These are phyloP conservation scores for Rhizopogon vesiculosus DNA, from an alignment of 768 basidiomycete species.

Conservation along the genomic window DNA sequence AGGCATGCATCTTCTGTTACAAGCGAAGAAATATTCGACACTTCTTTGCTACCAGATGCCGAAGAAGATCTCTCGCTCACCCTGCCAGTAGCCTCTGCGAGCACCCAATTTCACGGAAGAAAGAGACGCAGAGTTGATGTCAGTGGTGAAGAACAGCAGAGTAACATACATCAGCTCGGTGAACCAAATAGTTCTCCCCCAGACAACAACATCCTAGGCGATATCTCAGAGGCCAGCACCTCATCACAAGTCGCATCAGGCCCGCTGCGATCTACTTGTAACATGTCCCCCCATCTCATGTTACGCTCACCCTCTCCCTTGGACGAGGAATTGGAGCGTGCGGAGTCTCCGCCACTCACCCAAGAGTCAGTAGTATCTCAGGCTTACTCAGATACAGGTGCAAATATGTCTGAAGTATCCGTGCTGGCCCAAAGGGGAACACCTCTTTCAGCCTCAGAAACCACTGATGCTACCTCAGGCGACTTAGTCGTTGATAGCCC, in stretches of 20 bases:
- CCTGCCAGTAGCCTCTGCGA: not conserved
- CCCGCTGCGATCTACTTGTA: not conserved
- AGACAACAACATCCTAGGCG: not conserved
- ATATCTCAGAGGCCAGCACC: not conserved
- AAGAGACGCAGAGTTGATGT: constrained; percentile 2
- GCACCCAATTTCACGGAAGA: not conserved
- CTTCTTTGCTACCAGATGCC: not conserved
- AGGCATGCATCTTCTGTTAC: not conserved
- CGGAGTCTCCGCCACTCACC: not conserved
- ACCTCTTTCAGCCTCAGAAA: not conserved
- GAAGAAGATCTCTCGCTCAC: not conserved
- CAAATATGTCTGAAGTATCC: not conserved
- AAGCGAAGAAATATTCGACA: not conserved
- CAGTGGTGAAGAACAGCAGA: not conserved
- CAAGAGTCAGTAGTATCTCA: not conserved
- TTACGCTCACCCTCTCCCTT: not conserved
- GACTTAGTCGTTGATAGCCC: constrained; percentile 1
- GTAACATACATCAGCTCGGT: not conserved
- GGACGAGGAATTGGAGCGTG: not conserved
- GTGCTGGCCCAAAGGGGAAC: not conserved
- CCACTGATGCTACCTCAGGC: not conserved
- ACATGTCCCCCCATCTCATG: not conserved
- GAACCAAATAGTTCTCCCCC: not conserved
- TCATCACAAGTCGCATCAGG: not conserved
- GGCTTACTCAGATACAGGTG: not conserved